A percentile compares a stretch with the other conserved stretches of the same genome.
Conservation (phyloP, 2,329 filamentous ascomycete genomes). For the Exophiala oligosperma region DNA sequence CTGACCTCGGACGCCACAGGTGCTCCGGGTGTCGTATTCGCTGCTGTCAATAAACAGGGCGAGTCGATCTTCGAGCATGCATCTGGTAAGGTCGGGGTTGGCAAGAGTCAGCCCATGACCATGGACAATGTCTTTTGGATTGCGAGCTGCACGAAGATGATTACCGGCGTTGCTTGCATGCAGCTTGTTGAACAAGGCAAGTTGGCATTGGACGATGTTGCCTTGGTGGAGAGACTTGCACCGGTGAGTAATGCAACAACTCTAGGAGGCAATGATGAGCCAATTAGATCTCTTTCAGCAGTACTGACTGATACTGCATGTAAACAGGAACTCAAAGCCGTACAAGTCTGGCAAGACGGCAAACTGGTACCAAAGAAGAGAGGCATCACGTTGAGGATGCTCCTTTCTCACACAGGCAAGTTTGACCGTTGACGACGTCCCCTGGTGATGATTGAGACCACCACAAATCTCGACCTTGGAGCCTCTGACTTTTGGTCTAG, state of each 20-base stretch:
- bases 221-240: constrained; percentile 49
- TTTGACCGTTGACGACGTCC: constrained; percentile 18
- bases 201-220: constrained; percentile 51
- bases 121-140: constrained; percentile 46
- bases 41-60: constrained; percentile 31
- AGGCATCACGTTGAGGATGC: constrained; percentile 52
- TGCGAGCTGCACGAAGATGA: constrained; percentile 59
- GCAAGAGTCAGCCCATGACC: constrained; percentile 28
- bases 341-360: constrained; percentile 45
- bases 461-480: too few relatives aligned
- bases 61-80: constrained; percentile 33
- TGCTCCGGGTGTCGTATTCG: constrained; percentile 29
- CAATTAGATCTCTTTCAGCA: too few relatives aligned
- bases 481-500: constrained; percentile 10
- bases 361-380: constrained; percentile 40
- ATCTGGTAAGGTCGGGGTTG: constrained; percentile 29
- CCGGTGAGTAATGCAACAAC: constrained; percentile 19
- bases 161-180: constrained; percentile 55
- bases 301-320: background rate
- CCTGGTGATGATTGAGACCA: too few relatives aligned
- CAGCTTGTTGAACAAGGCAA: constrained; percentile 57
- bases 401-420: constrained; percentile 52
- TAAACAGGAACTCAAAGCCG: constrained; percentile 45
- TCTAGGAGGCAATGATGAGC: too few relatives aligned
- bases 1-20: constrained; percentile 22